Conservation (phyloP, 371 early-diverging fungal species). For the Thermomucor indicae-seudaticae region DNA sequence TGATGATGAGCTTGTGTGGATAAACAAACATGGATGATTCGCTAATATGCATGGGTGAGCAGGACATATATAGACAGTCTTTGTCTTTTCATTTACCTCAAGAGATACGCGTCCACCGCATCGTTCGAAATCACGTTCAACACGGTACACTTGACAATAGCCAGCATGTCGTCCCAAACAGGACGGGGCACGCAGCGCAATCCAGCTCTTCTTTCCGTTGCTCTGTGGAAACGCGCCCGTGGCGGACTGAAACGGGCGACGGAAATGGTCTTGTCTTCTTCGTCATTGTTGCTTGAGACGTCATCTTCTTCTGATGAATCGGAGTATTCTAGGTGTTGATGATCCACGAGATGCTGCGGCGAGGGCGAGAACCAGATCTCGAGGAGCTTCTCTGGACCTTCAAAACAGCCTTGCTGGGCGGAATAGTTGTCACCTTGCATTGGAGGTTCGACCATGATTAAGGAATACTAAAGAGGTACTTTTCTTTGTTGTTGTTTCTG, state of each 20-base stretch:
- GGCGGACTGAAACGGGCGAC: conserved; percentile 29
- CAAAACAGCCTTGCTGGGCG: conserved; percentile 57
- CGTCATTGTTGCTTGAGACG: conserved; percentile 3
- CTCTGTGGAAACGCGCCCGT: conserved; percentile 6
- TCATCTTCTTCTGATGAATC: conserved; percentile 22
- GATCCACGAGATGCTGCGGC: conserved; percentile 32
- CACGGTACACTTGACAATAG: conserved; percentile 89
- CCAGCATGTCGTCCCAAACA: conserved; percentile 88
- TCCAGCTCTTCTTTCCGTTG: conserved; percentile 36
- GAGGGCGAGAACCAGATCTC: conserved; percentile 70
- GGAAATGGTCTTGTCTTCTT: conserved; percentile 23
- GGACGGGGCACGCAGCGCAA: conserved; percentile 71
- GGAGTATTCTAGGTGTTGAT: conserved; percentile 26
- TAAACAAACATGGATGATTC: conserved; percentile 98
- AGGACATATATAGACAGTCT: neutral
- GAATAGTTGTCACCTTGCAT: conserved; percentile 38
- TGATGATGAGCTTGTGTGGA: conserved; percentile 88
- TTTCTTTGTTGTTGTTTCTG: conserved; percentile 1
- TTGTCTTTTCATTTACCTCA: conserved; percentile 51
- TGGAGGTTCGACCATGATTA: conserved; percentile 14
- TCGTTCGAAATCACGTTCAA: conserved; percentile 78
- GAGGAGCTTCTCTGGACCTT: conserved; percentile 95
- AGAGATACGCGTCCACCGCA: conserved; percentile 82
- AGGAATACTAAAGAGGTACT: neutral
- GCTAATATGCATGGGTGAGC: too few species aligned